Evolutionary conservation across 345 rosid species (phyloP).

Genomic region (Carallia pectinifolia): DNA sequence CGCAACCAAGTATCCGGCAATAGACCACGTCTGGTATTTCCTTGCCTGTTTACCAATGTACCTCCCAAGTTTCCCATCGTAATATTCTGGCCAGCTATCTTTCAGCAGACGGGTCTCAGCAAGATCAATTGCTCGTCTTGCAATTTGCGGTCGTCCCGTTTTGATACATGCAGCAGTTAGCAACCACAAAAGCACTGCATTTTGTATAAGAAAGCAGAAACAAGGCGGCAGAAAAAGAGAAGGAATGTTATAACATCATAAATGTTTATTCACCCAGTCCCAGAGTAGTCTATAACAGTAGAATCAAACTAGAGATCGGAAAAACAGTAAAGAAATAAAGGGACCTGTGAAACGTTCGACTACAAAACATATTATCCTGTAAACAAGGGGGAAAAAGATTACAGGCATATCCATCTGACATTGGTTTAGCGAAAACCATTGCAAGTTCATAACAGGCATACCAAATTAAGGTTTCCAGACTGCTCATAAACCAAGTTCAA

Average conservation of each 20-base stretch:
- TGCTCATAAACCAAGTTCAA: too few species aligned
- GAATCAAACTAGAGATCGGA: too few species aligned
- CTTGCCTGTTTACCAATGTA: slow-evolving; percentile 38
- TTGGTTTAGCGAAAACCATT: too few species aligned
- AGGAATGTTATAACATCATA: neutral
- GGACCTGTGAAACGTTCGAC: too few species aligned
- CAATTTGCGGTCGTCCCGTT: slow-evolving; percentile 34
- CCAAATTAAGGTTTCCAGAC: too few species aligned
- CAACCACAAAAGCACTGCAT: slow-evolving; percentile 35
- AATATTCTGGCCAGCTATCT: slow-evolving; percentile 40
- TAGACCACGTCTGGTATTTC: slow-evolving; percentile 35
- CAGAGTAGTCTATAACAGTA: too few species aligned
- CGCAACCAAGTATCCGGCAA: slow-evolving; percentile 37
- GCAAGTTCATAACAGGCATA: too few species aligned
- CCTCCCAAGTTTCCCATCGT: slow-evolving; percentile 35
- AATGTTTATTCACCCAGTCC: neutral
- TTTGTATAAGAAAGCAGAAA: neutral
- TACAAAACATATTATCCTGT: too few species aligned
- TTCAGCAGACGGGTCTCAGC: slow-evolving; percentile 28
- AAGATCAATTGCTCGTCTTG: slow-evolving; percentile 33
- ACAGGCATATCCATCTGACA: too few species aligned
- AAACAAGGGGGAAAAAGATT: too few species aligned
- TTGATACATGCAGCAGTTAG: slow-evolving; percentile 39
- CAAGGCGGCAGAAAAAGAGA: neutral
- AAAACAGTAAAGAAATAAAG: too few species aligned